Evolutionary conservation across 139 green algal genomes (phyloP).

Genomic region (Chlorella sp.): DNA sequence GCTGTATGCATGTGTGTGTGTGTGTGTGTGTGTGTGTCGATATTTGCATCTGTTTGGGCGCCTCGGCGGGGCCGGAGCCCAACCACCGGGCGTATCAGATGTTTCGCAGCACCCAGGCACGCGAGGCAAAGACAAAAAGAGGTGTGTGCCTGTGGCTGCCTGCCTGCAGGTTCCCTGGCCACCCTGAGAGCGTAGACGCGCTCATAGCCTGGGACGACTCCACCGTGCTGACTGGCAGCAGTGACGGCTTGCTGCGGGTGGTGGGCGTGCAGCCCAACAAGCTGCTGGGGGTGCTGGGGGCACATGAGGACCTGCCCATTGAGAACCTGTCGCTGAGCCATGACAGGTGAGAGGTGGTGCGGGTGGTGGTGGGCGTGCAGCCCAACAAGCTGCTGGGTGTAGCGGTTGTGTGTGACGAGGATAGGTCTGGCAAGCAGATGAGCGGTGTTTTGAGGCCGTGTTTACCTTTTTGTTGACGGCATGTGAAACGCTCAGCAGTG

Average conservation of each 20-base stretch:
- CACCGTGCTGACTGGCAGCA: slow-evolving; percentile 79
- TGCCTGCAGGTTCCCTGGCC: slow-evolving; percentile 52
- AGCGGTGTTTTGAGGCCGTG: too few species aligned
- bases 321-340: slow-evolving; percentile 53
- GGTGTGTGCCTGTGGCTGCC: not conserved
- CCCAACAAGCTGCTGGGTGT: slow-evolving; percentile 86
- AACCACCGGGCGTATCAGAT: too few species aligned
- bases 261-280: slow-evolving; percentile 74
- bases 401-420: slow-evolving; percentile 74
- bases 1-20: too few species aligned
- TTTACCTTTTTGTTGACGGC: too few species aligned
- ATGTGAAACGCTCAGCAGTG: too few species aligned
- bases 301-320: slow-evolving; percentile 63
- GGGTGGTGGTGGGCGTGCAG: slow-evolving; percentile 73
- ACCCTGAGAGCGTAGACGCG: slow-evolving; percentile 72
- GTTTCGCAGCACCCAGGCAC: too few species aligned
- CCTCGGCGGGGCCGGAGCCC: too few species aligned
- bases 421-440: too few species aligned
- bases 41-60: too few species aligned
- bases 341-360: slow-evolving; percentile 35
- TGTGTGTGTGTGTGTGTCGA: too few species aligned
- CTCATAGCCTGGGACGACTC: slow-evolving; percentile 79
- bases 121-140: not conserved
- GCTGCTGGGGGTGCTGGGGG: slow-evolving; percentile 84
- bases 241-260: slow-evolving; percentile 81